A percentile compares a stretch with the other conserved stretches of the same genome.
phyloP scores from a whole-genome alignment of 257 asterid species.

The Solanum sejunctum region DNA sequence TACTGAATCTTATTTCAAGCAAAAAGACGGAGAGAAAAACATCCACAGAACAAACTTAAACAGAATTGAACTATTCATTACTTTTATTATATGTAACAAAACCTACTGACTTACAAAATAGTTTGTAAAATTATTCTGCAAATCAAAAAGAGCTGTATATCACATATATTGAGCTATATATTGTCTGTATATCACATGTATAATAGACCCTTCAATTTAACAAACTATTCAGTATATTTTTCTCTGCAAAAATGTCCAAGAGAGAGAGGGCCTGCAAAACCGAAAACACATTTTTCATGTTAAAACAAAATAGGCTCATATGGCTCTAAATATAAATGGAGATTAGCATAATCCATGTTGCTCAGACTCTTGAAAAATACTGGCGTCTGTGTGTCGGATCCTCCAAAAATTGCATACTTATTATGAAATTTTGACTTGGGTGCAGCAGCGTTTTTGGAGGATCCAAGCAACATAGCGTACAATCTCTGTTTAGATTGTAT shows the following conservation, averaged over 20 bases:
- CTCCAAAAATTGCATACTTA: neutral
- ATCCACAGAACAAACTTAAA: neutral
- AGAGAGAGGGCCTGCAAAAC: slow-evolving; percentile 68
- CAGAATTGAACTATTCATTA: neutral
- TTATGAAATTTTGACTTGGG: neutral
- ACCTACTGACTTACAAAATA: neutral
- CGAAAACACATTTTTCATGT: neutral
- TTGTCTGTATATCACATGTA: neutral
- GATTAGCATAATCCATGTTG: neutral
- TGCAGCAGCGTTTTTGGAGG: neutral
- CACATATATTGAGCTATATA: neutral
- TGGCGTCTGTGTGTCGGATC: neutral
- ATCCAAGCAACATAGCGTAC: neutral
- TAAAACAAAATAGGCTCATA: neutral
- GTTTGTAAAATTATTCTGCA: neutral
- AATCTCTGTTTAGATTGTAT: neutral
- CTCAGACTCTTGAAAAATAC: neutral
- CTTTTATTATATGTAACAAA: neutral
- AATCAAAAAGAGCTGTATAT: neutral
- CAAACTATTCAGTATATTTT: neutral
- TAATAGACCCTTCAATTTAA: neutral
- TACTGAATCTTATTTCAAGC: neutral
- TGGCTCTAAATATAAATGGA: neutral
- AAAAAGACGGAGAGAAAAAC: neutral
- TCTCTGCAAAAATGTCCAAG: slow-evolving; percentile 71